phyloP scores from a whole-genome alignment of 768 basidiomycete species.

The Favolaschia claudopus region DNA sequence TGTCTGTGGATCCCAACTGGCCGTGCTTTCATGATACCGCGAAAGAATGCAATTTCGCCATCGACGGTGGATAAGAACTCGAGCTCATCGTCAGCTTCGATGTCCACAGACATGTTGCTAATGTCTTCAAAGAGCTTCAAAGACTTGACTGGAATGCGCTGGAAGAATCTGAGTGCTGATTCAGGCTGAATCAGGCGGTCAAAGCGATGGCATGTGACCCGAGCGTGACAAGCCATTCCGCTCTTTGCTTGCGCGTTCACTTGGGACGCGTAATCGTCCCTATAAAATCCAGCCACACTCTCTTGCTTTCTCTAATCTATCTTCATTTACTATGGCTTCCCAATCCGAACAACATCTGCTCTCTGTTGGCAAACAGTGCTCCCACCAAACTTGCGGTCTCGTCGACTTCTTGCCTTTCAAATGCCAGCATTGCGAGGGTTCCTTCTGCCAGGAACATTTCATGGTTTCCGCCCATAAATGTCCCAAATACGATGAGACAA shows the following conservation, averaged over 20 bases:
- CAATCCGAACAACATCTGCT: conserved; percentile 66
- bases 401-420: conserved; percentile 89
- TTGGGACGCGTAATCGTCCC: conserved; percentile 19
- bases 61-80: conserved; percentile 74
- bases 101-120: conserved; percentile 26
- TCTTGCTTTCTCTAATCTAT: conserved; percentile 34
- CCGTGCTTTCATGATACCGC: conserved; percentile 80
- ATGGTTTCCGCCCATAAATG: conserved; percentile 73
- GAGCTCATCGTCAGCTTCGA: conserved; percentile 27
- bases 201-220: too few species aligned
- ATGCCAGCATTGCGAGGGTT: conserved; percentile 77
- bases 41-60: conserved; percentile 88
- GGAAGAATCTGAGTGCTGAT: too few species aligned
- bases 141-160: too few species aligned
- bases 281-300: conserved; percentile 1
- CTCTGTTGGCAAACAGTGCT: conserved; percentile 75
- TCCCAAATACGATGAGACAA: conserved; percentile 71
- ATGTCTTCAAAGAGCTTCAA: too few species aligned
- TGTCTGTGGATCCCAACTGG: conserved; percentile 86
- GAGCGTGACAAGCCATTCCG: background rate
- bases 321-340: conserved; percentile 18
- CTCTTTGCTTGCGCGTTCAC: conserved; percentile 17
- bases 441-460: conserved; percentile 85
- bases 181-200: too few species aligned
- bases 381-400: conserved; percentile 66